Percentiles rank a stretch among this genome's conserved stretches.
These are phyloP conservation scores for Avena eriantha DNA, from an alignment of 176 grass and related monocot species.

Conservation along the genomic window DNA sequence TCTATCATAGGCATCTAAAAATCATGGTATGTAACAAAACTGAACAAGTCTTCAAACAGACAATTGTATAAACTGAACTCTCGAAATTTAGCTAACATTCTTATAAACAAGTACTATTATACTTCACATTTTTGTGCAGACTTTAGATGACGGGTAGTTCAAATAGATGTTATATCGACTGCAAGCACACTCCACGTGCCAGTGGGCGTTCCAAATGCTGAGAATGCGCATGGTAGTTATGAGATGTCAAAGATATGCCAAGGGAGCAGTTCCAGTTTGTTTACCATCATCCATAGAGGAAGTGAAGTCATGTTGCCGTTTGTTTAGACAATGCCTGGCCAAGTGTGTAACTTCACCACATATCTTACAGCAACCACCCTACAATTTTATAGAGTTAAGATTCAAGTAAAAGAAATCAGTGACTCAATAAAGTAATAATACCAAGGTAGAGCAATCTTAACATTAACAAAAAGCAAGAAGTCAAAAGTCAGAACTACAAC, in stretches of 20 bases:
- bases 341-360: constrained; percentile 94
- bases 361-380: constrained; percentile 94
- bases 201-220: constrained; percentile 7
- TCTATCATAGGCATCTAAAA: neutral
- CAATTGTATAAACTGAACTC: neutral
- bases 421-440: neutral
- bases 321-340: constrained; percentile 88
- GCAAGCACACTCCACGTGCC: neutral
- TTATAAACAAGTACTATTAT: constrained; percentile 8
- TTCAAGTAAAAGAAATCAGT: neutral
- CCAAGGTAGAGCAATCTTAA: constrained; percentile 4
- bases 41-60: neutral
- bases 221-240: constrained; percentile 11
- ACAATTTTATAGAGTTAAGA: constrained; percentile 39
- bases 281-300: constrained; percentile 48
- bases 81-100: neutral
- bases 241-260: constrained; percentile 22
- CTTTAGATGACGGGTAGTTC: neutral
- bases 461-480: constrained; percentile 14
- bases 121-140: neutral
- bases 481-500: neutral
- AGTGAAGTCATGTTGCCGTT: constrained; percentile 45
- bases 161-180: neutral
- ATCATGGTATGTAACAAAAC: constrained; percentile 14
- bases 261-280: constrained; percentile 13